Evolutionary conservation across 345 rosid genomes (phyloP).

Genomic region (Aquilaria sinensis): DNA sequence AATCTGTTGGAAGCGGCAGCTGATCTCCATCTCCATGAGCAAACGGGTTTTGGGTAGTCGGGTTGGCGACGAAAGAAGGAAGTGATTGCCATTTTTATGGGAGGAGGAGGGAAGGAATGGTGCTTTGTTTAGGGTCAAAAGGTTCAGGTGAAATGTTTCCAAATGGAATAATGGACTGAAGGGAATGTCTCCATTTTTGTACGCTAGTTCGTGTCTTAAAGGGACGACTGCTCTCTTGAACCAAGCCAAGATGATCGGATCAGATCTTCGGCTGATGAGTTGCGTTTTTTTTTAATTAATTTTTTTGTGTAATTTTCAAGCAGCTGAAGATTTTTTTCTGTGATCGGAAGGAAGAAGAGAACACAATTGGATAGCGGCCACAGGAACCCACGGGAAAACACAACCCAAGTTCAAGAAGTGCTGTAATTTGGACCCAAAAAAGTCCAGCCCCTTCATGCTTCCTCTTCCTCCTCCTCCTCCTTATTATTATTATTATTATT

Average conservation of each 20-base stretch:
- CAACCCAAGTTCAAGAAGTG: no score
- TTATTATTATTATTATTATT: no score
- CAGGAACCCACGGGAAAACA: no score
- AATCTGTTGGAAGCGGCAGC: background rate
- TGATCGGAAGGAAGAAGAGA: no score
- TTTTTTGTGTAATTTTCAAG: background rate
- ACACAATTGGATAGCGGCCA: no score
- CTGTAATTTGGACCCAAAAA: no score
- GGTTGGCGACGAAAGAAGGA: background rate
- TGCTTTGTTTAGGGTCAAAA: conserved; percentile 23
- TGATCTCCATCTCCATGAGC: conserved; percentile 6
- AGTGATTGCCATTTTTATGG: background rate
- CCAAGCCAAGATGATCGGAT: conserved; percentile 7
- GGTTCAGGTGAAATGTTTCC: conserved; percentile 17
- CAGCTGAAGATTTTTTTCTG: background rate
- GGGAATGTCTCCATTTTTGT: conserved; percentile 28
- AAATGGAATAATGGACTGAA: conserved; percentile 9
- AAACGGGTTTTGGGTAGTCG: background rate
- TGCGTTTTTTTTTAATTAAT: background rate
- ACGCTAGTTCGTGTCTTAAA: conserved; percentile 15
- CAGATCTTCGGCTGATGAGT: background rate
- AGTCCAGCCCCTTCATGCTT: no score
- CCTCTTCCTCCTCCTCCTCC: no score
- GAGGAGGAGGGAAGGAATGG: background rate
- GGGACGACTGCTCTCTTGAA: conserved; percentile 13